Evolutionary conservation across 495 filamentous ascomycete species (phyloP).

Genomic region (Trichoderma gamsii): DNA sequence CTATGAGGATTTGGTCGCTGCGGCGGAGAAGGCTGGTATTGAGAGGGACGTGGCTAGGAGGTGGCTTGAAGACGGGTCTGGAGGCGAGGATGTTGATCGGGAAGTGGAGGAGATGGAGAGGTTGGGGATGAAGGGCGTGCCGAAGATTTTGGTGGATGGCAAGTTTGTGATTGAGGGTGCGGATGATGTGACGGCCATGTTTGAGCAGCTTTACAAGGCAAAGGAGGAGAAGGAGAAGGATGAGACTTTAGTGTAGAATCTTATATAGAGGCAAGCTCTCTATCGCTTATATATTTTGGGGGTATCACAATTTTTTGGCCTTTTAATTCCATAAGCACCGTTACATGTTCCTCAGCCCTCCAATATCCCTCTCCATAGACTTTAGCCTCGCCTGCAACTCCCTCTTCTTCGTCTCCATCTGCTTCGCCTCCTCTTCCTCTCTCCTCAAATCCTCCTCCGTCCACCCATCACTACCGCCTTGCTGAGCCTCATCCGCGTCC

Average conservation of each 20-base stretch:
- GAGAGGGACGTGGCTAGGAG: constrained; percentile 50
- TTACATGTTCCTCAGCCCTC: constrained; percentile 49
- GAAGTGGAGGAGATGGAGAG: constrained; percentile 57
- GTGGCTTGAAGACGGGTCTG: constrained; percentile 58
- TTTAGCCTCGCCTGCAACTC: constrained; percentile 69
- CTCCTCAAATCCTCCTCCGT: constrained; percentile 69
- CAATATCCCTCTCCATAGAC: constrained; percentile 76
- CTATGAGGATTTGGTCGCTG: constrained; percentile 50
- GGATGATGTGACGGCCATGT: constrained; percentile 52
- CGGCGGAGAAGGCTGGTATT: constrained; percentile 58
- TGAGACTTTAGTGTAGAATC: neutral
- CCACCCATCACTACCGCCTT: constrained; percentile 39
- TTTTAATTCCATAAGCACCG: neutral
- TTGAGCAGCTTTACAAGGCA: constrained; percentile 49
- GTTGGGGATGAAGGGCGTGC: constrained; percentile 62
- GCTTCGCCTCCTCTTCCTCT: constrained; percentile 73
- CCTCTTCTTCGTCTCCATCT: constrained; percentile 70
- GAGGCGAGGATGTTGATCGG: constrained; percentile 62
- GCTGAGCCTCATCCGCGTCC: constrained; percentile 30
- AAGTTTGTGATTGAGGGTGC: constrained; percentile 58
- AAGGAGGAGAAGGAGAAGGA: constrained; percentile 31
- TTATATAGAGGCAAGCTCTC: too few relatives aligned
- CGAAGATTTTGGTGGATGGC: constrained; percentile 64
- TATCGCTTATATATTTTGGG: neutral
- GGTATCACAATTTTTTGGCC: constrained; percentile 22